phyloP scores from a whole-genome alignment of 2,329 filamentous ascomycete genomes.

The Phialophora tarda region DNA sequence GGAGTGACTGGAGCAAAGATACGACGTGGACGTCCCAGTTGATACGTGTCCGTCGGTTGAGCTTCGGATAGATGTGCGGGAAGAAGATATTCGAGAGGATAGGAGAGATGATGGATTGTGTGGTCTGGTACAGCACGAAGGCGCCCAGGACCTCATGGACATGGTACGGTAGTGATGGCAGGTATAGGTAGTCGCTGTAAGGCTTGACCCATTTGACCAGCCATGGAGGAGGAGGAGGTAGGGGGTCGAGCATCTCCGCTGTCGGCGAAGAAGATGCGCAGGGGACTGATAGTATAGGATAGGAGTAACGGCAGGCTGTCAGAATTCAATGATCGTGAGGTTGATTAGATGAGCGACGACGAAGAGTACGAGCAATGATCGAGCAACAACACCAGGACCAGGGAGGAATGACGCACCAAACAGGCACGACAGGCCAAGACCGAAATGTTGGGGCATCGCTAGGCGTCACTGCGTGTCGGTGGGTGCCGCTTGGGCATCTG shows the following conservation, averaged over 20 bases:
- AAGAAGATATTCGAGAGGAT: slow-evolving; percentile 60
- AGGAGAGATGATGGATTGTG: slow-evolving; percentile 61
- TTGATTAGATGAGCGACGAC: slow-evolving; percentile 1
- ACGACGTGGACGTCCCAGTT: slow-evolving; percentile 73
- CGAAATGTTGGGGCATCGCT: slow-evolving; percentile 5
- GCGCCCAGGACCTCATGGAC: slow-evolving; percentile 66
- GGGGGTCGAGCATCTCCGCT: slow-evolving; percentile 50
- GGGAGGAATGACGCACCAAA: slow-evolving; percentile 21
- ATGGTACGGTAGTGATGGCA: slow-evolving; percentile 64
- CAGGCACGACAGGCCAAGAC: background rate
- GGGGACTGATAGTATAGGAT: background rate
- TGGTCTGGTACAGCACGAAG: slow-evolving; percentile 62
- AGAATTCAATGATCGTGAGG: background rate
- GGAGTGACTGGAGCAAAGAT: slow-evolving; percentile 63
- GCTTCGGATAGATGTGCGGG: slow-evolving; percentile 59
- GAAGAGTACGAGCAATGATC: background rate
- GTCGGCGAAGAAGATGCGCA: background rate
- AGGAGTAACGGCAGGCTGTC: background rate
- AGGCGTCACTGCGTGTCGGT: no score
- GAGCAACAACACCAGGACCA: background rate
- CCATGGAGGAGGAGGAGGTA: slow-evolving; percentile 57
- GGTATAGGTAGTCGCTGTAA: slow-evolving; percentile 56
- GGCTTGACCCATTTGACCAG: slow-evolving; percentile 57
- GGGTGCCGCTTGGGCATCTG: no score
- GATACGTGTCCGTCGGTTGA: slow-evolving; percentile 62